These are phyloP conservation scores for Chalciporus sphaerocephalus DNA, from an alignment of 768 basidiomycete species.

Conservation along the genomic window DNA sequence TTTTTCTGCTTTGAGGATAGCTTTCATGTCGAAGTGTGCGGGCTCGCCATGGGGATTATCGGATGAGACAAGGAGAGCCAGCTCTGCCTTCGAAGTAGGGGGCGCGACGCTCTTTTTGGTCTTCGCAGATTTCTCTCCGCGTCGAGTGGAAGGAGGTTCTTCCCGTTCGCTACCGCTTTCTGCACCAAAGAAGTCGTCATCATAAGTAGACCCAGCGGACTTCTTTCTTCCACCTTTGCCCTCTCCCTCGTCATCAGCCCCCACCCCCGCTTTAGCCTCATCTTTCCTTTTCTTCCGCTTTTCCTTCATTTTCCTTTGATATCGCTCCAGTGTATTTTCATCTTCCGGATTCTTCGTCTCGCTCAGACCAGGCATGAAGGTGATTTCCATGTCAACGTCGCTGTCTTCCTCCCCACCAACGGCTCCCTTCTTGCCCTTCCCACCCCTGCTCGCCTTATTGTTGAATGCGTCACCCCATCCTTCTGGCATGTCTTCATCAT, in stretches of 20 bases:
- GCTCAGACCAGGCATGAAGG: slow-evolving; percentile 83
- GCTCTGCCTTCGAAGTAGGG: slow-evolving; percentile 56
- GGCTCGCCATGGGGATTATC: slow-evolving; percentile 52
- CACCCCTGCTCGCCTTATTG: slow-evolving; percentile 8
- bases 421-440: neutral
- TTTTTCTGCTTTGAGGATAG: slow-evolving; percentile 85
- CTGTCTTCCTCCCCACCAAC: slow-evolving; percentile 33
- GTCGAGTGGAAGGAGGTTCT: slow-evolving; percentile 15
- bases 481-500: slow-evolving; percentile 69
- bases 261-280: slow-evolving; percentile 44
- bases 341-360: slow-evolving; percentile 50
- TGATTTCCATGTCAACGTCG: slow-evolving; percentile 89
- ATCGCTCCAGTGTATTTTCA: slow-evolving; percentile 87
- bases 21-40: slow-evolving; percentile 87
- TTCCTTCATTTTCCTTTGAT: slow-evolving; percentile 86
- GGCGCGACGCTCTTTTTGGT: slow-evolving; percentile 18
- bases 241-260: slow-evolving; percentile 21
- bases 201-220: slow-evolving; percentile 3
- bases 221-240: slow-evolving; percentile 14
- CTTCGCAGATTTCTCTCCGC: slow-evolving; percentile 22
- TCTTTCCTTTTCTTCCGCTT: slow-evolving; percentile 80
- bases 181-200: slow-evolving; percentile 76
- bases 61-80: slow-evolving; percentile 57
- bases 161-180: slow-evolving; percentile 35
- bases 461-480: slow-evolving; percentile 63